Base-by-base conservation (phyloP, 352 stramenopile genomes). In the Phytophthora constricta region DNA sequence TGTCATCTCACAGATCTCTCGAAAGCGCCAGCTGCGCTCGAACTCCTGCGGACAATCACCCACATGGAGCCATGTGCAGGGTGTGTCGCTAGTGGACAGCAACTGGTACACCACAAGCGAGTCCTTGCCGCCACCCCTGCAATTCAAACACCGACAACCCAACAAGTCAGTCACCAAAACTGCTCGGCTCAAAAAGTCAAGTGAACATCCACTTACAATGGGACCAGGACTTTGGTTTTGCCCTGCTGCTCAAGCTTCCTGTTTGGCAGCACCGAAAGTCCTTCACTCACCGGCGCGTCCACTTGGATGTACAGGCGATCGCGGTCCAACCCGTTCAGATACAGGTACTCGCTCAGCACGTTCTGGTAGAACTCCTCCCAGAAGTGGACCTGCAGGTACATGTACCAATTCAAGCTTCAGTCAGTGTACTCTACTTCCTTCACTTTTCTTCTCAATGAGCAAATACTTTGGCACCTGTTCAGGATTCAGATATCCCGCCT, bases 291-390 rank as follows among this genome's bases (percentile, higher is more conserved):
- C 16, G 54, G 23, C 4, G 52, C 52, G 42, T 62, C 43, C 23
- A 74, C 45, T 20, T 63, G 28, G 43, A 79, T 75, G n/a, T 79
- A 63, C 33, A 79, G 56, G 10, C 72, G 72, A 54, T 79, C 68
- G 43, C 72, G 72, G 41, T 79, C 68, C 52, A 77, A 23, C 4
- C 55, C 56, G 57, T 80, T 60, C 41, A 78, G 57, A 45, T 73
- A 78, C 45, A 80, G 56, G 48, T 70, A 80, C 56, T 80, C 72
- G 34, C 69, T 76, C 45, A 80, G 43, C 25, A 80, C 72, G 41
- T 78, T 66, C 52, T 80, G 72, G 48, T 80, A 80, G 50, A 78
- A 76, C 57, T 78, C 66, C 19, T 76, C 69, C 72, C 69, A 80
- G 42, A 80, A 78, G 14, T 62, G 47, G 39, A 75, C 65, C 70